A percentile compares a stretch with the other conserved stretches of the same genome.
phyloP scores from a whole-genome alignment of 192 early-diverging fungal species.

The Linnemannia zychae region DNA sequence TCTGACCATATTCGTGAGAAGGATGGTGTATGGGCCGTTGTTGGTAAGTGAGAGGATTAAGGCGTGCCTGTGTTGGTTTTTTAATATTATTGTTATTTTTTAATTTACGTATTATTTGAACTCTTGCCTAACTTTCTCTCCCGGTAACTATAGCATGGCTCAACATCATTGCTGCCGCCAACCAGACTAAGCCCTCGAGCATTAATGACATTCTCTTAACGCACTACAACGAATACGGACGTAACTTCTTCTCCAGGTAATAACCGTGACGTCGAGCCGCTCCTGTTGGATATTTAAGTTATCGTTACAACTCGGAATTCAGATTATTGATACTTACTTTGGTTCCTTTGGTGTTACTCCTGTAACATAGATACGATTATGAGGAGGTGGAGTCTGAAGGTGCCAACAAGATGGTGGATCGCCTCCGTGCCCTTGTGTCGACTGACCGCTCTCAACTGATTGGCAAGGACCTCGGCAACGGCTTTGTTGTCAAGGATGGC shows the following conservation, averaged over 20 bases:
- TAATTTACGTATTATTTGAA: not conserved
- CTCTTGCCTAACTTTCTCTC: not conserved
- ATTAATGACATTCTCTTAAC: constrained; percentile 86
- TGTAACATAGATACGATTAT: constrained; percentile 86
- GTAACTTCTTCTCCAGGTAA: constrained; percentile 94
- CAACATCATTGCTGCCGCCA: constrained; percentile 88
- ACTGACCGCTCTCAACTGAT: constrained; percentile 62
- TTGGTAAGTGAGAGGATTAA: constrained; percentile 64
- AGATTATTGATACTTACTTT: not conserved
- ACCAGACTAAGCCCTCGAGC: constrained; percentile 67
- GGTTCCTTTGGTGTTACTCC: not conserved
- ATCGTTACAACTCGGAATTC: not conserved
- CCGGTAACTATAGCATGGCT: constrained; percentile 84
- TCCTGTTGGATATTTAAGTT: not conserved
- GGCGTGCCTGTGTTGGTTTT: constrained; percentile 15
- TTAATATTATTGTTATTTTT: not conserved
- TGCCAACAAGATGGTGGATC: constrained; percentile 84
- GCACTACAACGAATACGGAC: constrained; percentile 89
- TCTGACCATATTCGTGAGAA: constrained; percentile 99
- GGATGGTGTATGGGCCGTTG: constrained; percentile 97
- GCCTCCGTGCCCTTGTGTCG: constrained; percentile 70
- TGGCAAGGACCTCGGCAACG: constrained; percentile 72
- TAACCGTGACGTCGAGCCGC: not conserved
- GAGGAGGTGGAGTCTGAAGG: constrained; percentile 91
- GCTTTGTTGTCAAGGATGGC: constrained; percentile 73